phyloP scores from a whole-genome alignment of 2,329 filamentous ascomycete genomes.

The Blastomyces silverae region DNA sequence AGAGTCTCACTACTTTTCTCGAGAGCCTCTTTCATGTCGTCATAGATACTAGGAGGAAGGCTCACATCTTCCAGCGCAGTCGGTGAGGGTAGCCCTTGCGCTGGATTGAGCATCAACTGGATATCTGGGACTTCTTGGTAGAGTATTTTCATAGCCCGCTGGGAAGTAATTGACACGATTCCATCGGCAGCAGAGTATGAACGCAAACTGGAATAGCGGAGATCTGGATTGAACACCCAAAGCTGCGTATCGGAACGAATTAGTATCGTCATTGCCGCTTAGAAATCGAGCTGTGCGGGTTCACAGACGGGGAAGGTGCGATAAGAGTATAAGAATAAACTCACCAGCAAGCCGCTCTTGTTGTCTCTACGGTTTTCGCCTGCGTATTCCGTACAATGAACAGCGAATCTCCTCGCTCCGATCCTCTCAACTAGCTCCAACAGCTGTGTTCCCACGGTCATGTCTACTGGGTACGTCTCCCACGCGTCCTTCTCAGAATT shows the following conservation, averaged over 20 bases:
- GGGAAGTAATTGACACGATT: constrained; percentile 27
- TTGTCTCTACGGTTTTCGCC: constrained; percentile 7
- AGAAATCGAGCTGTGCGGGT: not conserved
- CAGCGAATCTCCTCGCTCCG: constrained; percentile 50
- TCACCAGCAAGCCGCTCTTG: constrained; percentile 35
- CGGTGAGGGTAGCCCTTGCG: constrained; percentile 34
- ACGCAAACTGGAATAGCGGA: constrained; percentile 49
- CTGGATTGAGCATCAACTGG: constrained; percentile 33
- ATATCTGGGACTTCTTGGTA: constrained; percentile 39
- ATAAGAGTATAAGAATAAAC: constrained; percentile 14
- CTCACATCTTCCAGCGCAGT: constrained; percentile 46
- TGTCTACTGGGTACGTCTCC: constrained; percentile 33
- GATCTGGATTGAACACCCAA: constrained; percentile 56
- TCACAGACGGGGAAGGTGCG: not conserved
- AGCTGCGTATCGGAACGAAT: constrained; percentile 27
- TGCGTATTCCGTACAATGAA: constrained; percentile 34
- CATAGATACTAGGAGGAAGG: constrained; percentile 35
- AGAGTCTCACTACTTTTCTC: constrained; percentile 37
- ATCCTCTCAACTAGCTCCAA: constrained; percentile 51
- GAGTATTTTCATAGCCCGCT: constrained; percentile 53
- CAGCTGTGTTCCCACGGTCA: constrained; percentile 49
- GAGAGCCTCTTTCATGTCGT: constrained; percentile 35
- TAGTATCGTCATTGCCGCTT: not conserved
- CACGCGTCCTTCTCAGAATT: constrained; percentile 27
- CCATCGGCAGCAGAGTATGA: not conserved